phyloP scores from a whole-genome alignment of 2,329 filamentous ascomycete genomes.

The Aureobasidium sp. region DNA sequence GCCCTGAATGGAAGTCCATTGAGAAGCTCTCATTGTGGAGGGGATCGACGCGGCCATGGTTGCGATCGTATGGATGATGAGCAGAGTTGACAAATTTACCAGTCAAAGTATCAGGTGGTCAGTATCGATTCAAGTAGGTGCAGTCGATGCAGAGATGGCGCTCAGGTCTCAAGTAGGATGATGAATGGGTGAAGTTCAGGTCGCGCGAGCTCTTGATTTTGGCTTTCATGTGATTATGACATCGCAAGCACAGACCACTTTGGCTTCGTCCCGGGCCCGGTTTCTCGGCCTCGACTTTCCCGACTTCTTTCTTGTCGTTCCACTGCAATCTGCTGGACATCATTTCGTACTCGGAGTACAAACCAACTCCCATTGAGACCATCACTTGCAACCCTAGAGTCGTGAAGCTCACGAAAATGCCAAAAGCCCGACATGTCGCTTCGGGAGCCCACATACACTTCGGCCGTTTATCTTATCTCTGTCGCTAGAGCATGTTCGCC shows the following conservation, averaged over 20 bases:
- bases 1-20: constrained; percentile 20
- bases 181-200: neutral
- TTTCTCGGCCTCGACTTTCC: neutral
- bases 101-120: neutral
- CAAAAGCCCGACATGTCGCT: neutral
- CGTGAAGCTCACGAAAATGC: neutral
- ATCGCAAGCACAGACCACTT: neutral
- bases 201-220: neutral
- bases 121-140: neutral
- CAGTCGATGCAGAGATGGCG: no score
- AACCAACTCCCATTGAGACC: neutral
- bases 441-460: neutral
- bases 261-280: no score
- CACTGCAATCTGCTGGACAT: neutral
- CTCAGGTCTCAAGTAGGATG: neutral
- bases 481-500: neutral
- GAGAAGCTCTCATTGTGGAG: constrained; percentile 22
- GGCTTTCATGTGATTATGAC: neutral
- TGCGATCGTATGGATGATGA: neutral
- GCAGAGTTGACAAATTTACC: neutral
- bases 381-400: neutral
- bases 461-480: neutral
- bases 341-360: no score
- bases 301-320: neutral
- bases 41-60: constrained; percentile 17